A percentile compares a stretch with the other conserved stretches of the same genome.
phyloP scores from a whole-genome alignment of 805 yeast species.

The Sugiyamaella lignohabitans region DNA sequence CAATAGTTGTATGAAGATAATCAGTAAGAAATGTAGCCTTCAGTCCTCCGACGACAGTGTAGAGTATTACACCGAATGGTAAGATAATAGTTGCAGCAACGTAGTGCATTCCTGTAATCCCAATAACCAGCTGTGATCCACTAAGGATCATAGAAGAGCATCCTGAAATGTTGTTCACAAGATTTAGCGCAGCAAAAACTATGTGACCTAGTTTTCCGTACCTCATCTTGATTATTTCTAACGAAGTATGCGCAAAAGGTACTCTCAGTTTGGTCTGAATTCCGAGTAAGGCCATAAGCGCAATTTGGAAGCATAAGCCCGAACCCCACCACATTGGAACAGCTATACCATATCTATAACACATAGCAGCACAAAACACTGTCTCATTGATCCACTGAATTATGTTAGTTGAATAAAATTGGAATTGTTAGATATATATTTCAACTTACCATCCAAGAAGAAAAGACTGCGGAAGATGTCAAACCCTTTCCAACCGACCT shows the following conservation, averaged over 20 bases:
- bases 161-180: conserved; percentile 23
- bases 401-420: too few relatives aligned
- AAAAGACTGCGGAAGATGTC: conserved; percentile 39
- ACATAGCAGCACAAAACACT: conserved; percentile 35
- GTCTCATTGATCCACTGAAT: conserved; percentile 42
- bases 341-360: conserved; percentile 39
- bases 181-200: conserved; percentile 12
- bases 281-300: conserved; percentile 66
- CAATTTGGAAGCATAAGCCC: conserved; percentile 73
- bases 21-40: conserved; percentile 49
- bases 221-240: conserved; percentile 65
- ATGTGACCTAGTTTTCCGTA: conserved; percentile 58
- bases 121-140: conserved; percentile 40
- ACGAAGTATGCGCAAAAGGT: conserved; percentile 74
- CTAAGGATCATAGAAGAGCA: conserved; percentile 38
- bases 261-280: conserved; percentile 73
- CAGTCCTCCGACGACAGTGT: conserved; percentile 47
- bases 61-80: conserved; percentile 44
- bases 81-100: conserved; percentile 43
- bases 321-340: conserved; percentile 71
- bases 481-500: conserved; percentile 39
- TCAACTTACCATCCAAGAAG: conserved; percentile 46
- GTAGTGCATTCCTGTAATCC: conserved; percentile 40
- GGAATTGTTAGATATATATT: too few relatives aligned
- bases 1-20: conserved; percentile 44